phyloP scores from a whole-genome alignment of 495 filamentous ascomycete species.

The Lasiosphaeria ovina region DNA sequence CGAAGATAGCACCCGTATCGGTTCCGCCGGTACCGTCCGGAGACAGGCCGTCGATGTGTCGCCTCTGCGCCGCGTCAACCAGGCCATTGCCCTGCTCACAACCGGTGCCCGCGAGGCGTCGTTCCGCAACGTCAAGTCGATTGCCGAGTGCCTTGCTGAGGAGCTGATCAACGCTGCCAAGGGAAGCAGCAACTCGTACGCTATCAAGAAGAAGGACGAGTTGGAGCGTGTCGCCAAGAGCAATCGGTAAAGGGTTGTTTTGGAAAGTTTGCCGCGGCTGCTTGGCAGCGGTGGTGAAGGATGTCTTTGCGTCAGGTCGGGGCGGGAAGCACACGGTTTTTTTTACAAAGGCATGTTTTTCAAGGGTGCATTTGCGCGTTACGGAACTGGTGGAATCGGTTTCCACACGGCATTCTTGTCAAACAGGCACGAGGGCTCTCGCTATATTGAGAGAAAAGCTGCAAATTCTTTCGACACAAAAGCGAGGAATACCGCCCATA shows the following conservation, averaged over 20 bases:
- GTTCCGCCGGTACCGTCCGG: conserved; percentile 97
- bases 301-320: conserved; percentile 3
- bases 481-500: background rate
- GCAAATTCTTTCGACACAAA: background rate
- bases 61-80: conserved; percentile 98
- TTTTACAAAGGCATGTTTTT: conserved; percentile 46
- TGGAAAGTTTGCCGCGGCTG: conserved; percentile 26
- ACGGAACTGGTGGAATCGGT: conserved; percentile 45
- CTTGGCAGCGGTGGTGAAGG: conserved; percentile 10
- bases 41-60: conserved; percentile 99
- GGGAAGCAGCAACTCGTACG: conserved; percentile 99
- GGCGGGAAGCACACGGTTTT: conserved; percentile 39
- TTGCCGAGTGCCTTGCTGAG: conserved; percentile 97
- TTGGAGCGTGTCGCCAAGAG: conserved; percentile 99
- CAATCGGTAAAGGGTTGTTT: conserved; percentile 76
- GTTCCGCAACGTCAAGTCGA: conserved; percentile 99
- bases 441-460: conserved; percentile 19
- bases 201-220: conserved; percentile 99
- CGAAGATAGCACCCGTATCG: conserved; percentile 99
- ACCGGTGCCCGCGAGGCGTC: conserved; percentile 95
- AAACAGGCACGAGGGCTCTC: conserved; percentile 45
- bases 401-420: conserved; percentile 47
- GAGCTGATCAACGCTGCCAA: conserved; percentile 99
- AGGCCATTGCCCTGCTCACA: conserved; percentile 95
- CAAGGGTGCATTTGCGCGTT: conserved; percentile 51